These are phyloP conservation scores for Usnea hakonensis DNA, from an alignment of 495 filamentous ascomycete species.

Conservation along the genomic window DNA sequence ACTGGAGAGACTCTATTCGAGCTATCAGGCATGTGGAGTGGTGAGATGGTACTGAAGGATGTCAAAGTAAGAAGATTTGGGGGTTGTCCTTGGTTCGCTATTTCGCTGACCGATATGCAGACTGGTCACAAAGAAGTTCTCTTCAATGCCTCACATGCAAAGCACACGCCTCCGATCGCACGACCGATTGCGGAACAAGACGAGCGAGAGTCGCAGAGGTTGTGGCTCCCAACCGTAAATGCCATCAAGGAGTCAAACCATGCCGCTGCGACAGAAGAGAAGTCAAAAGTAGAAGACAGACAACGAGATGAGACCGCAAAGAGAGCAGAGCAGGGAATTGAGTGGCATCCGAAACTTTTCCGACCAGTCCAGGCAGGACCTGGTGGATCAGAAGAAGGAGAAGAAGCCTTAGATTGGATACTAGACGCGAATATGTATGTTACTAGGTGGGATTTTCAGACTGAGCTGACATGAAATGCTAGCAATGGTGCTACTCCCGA, in stretches of 20 bases:
- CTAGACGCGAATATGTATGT: constrained; percentile 81
- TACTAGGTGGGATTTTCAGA: not conserved
- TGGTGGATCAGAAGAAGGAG: constrained; percentile 69
- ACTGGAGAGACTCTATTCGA: constrained; percentile 83
- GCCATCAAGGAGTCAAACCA: constrained; percentile 82
- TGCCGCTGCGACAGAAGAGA: constrained; percentile 85
- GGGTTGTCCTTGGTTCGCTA: too few relatives aligned
- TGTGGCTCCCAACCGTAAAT: constrained; percentile 74
- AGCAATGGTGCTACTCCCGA: constrained; percentile 64
- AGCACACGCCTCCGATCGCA: constrained; percentile 63
- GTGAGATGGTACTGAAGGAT: constrained; percentile 86
- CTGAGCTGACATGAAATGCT: constrained; percentile 2
- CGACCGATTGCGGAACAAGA: constrained; percentile 80
- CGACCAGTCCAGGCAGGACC: constrained; percentile 63
- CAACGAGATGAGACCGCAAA: constrained; percentile 84
- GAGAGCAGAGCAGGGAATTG: constrained; percentile 69
- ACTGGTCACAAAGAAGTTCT: constrained; percentile 81
- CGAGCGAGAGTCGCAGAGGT: constrained; percentile 77
- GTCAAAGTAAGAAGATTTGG: constrained; percentile 49
- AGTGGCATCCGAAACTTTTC: constrained; percentile 88
- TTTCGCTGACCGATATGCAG: constrained; percentile 37
- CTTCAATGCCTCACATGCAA: constrained; percentile 75
- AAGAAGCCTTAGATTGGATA: constrained; percentile 89
- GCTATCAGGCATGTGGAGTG: constrained; percentile 86
- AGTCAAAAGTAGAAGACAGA: constrained; percentile 84